Conservation (phyloP, 2,329 filamentous ascomycete genomes). For the Diatrype stigma region DNA sequence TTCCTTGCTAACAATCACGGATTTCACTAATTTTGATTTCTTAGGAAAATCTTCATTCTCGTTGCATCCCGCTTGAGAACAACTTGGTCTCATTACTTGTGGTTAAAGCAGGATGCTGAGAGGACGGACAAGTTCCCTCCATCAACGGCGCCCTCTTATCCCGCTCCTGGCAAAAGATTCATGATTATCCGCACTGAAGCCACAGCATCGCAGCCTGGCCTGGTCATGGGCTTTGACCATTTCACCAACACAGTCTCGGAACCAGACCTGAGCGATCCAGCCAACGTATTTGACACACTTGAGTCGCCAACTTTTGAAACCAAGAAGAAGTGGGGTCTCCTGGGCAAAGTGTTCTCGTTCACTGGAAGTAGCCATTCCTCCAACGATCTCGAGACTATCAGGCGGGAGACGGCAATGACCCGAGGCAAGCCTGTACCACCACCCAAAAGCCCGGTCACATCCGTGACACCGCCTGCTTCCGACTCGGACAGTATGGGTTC, state of each 20-base stretch:
- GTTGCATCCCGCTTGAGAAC: constrained; percentile 65
- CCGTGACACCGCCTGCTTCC: constrained; percentile 34
- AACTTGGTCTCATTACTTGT: constrained; percentile 76
- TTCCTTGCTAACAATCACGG: not conserved
- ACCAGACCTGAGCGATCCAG: constrained; percentile 17
- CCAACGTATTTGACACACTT: constrained; percentile 21
- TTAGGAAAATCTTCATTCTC: constrained; percentile 64
- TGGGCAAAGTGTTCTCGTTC: constrained; percentile 59
- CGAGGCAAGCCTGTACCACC: constrained; percentile 34
- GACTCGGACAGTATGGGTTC: constrained; percentile 53
- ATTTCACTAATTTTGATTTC: constrained; percentile 18
- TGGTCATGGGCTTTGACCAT: constrained; percentile 48
- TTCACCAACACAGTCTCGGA: constrained; percentile 27
- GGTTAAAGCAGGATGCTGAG: constrained; percentile 65
- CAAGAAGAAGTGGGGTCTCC: constrained; percentile 59
- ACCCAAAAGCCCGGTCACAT: constrained; percentile 31
- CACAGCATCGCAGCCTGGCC: constrained; percentile 41
- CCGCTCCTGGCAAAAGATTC: constrained; percentile 79
- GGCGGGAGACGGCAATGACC: constrained; percentile 46
- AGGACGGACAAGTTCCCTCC: constrained; percentile 50
- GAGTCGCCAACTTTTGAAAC: not conserved
- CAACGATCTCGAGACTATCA: constrained; percentile 46
- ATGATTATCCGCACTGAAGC: constrained; percentile 82
- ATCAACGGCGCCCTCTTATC: constrained; percentile 77
- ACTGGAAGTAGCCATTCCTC: constrained; percentile 30